Evolutionary conservation across 2,329 filamentous ascomycete species (phyloP).

Genomic region (Ophiocordyceps camponoti-saundersi): DNA sequence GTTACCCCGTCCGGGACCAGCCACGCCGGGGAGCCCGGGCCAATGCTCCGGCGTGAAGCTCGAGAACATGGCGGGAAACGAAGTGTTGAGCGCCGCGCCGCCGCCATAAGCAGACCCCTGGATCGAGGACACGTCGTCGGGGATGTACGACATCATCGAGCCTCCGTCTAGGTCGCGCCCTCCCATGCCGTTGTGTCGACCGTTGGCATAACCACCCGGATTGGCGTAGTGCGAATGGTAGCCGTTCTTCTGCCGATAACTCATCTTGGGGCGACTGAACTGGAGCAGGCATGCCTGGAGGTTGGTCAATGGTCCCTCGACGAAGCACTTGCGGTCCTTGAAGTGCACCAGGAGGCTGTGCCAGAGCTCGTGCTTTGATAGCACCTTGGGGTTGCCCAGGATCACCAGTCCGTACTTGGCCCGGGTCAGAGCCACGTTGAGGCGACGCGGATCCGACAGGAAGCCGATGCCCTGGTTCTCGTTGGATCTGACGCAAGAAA

Average conservation of each 20-base stretch:
- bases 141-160: conserved; percentile 88
- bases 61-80: conserved; percentile 91
- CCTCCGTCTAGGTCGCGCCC: conserved; percentile 53
- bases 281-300: conserved; percentile 91
- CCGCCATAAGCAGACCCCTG: conserved; percentile 84
- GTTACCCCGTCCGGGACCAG: conserved; percentile 41
- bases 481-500: conserved; percentile 95
- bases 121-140: conserved; percentile 91
- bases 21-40: conserved; percentile 61
- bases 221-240: conserved; percentile 54
- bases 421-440: conserved; percentile 92
- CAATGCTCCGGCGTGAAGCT: conserved; percentile 77
- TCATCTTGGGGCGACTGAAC: conserved; percentile 85
- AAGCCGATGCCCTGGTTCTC: conserved; percentile 99
- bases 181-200: conserved; percentile 23
- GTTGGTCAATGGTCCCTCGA: conserved; percentile 88
- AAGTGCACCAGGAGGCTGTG: conserved; percentile 90
- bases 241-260: conserved; percentile 72
- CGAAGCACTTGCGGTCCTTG: conserved; percentile 90
- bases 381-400: conserved; percentile 89
- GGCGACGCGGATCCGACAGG: conserved; percentile 88
- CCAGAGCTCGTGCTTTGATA: conserved; percentile 96
- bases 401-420: conserved; percentile 95
- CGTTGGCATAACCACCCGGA: conserved; percentile 17
- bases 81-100: conserved; percentile 53